Conservation (phyloP, 2,329 filamentous ascomycete species). For the Pseudocercospora ulei region DNA sequence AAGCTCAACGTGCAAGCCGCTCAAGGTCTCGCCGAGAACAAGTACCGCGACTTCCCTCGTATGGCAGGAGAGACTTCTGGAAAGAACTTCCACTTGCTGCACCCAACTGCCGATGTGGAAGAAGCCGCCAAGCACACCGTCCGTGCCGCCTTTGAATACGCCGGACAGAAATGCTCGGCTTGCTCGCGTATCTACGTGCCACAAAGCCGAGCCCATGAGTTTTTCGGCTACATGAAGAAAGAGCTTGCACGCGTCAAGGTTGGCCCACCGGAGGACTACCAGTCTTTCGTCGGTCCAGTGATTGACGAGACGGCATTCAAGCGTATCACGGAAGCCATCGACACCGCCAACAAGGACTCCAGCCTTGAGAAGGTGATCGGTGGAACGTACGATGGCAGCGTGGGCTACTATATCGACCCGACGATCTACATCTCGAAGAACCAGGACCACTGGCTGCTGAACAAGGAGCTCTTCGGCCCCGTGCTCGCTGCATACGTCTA, state of each 20-base stretch:
- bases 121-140: constrained; percentile 73
- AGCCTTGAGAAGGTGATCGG: constrained; percentile 63
- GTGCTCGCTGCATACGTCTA: constrained; percentile 65
- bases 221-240: constrained; percentile 54
- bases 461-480: constrained; percentile 71
- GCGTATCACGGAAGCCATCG: constrained; percentile 64
- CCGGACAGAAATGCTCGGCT: constrained; percentile 82
- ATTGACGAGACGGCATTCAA: constrained; percentile 73
- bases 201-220: constrained; percentile 60
- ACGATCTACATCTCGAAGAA: constrained; percentile 68
- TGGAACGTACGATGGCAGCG: constrained; percentile 63
- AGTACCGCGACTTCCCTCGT: constrained; percentile 72
- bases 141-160: constrained; percentile 77
- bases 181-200: constrained; percentile 70
- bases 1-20: constrained; percentile 78
- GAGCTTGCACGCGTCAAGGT: constrained; percentile 60
- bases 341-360: constrained; percentile 61
- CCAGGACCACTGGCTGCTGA: constrained; percentile 62
- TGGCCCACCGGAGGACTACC: constrained; percentile 58
- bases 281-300: constrained; percentile 75
- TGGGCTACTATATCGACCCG: constrained; percentile 73
- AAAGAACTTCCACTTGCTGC: constrained; percentile 83
- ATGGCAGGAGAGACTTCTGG: constrained; percentile 82
- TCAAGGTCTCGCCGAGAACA: constrained; percentile 64
- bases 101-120: constrained; percentile 62